Base-by-base conservation (phyloP, 495 filamentous ascomycete genomes). In the Aspergillus carlsbadensis region DNA sequence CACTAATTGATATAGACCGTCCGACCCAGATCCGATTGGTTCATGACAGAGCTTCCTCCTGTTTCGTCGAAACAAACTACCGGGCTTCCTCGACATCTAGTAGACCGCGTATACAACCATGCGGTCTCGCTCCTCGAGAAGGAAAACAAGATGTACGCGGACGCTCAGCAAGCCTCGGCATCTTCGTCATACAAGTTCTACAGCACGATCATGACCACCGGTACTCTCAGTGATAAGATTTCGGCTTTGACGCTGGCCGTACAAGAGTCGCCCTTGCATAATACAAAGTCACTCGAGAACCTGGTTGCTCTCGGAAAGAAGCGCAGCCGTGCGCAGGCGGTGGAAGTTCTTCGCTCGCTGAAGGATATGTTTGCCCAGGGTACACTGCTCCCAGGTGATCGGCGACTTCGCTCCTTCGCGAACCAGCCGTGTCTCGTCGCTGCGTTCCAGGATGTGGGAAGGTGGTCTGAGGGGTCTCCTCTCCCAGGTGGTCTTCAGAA, bases 211-310 rank as follows among this genome's bases (percentile, higher is more conserved):
- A 97, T 98, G 94, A 75, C 91, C 14, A 91, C 92, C 1, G 94
- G 94, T 74, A 98, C 95, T 7, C 80, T 96, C 49, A 94, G 91
- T 33, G 94, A 98, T 73, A 98, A 96, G 70, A 89, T 97, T 26
- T 97, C 95, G 3, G 94, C 94, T 6, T 73, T 97, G 61, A 98
- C 94, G 1, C 77, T 98, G 43, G 87, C 91, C 21, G 87, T 96
- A 13, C 94, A 98, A 73, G 94, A 98, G 66, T 98, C 94, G 3
- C 94, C 94, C 5, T 72, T 98, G 43, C 94, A 98, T 64, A 96
- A 90, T 45, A 87, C 82, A 48, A 95, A 93, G 60, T 86, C 90
- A 10, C 82, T 98, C 51, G 92, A 96, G 59, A 91, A 79, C 52
- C 78, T 98, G 39, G 78, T 96, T 40, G 77, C 71, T 0, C 76